phyloP scores from a whole-genome alignment of 106 monocot species.

The Posidonia australis region DNA sequence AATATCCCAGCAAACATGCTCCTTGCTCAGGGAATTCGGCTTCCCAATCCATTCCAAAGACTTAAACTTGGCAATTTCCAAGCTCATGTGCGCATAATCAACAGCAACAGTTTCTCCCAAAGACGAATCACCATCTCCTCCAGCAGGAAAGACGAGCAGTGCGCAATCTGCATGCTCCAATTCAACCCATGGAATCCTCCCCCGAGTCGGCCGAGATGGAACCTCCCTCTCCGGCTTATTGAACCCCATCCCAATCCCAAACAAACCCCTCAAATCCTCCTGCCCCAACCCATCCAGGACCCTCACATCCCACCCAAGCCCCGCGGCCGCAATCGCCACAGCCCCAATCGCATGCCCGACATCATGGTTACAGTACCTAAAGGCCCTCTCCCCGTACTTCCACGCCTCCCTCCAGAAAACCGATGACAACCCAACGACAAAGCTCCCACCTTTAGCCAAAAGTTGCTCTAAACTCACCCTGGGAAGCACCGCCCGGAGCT shows the following conservation, averaged over 20 bases:
- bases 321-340: slow-evolving; percentile 46
- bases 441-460: not conserved
- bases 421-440: slow-evolving; percentile 59
- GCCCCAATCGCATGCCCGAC: slow-evolving; percentile 89
- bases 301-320: slow-evolving; percentile 76
- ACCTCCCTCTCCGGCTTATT: slow-evolving; percentile 14
- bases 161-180: slow-evolving; percentile 78
- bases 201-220: slow-evolving; percentile 33
- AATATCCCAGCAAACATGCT: slow-evolving; percentile 87
- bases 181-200: slow-evolving; percentile 62
- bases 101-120: not conserved
- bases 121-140: not conserved
- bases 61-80: slow-evolving; percentile 18
- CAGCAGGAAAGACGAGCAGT: slow-evolving; percentile 58
- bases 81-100: slow-evolving; percentile 32
- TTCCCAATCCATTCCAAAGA: slow-evolving; percentile 53
- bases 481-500: slow-evolving; percentile 34
- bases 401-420: slow-evolving; percentile 96
- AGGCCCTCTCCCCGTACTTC: slow-evolving; percentile 94
- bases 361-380: slow-evolving; percentile 96
- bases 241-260: slow-evolving; percentile 18
- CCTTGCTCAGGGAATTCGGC: slow-evolving; percentile 73
- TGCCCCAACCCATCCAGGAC: slow-evolving; percentile 65
- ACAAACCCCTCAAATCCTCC: slow-evolving; percentile 35
- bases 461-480: slow-evolving; percentile 5